phyloP scores from a whole-genome alignment of 768 basidiomycete genomes.

The Lactarius psammicola region DNA sequence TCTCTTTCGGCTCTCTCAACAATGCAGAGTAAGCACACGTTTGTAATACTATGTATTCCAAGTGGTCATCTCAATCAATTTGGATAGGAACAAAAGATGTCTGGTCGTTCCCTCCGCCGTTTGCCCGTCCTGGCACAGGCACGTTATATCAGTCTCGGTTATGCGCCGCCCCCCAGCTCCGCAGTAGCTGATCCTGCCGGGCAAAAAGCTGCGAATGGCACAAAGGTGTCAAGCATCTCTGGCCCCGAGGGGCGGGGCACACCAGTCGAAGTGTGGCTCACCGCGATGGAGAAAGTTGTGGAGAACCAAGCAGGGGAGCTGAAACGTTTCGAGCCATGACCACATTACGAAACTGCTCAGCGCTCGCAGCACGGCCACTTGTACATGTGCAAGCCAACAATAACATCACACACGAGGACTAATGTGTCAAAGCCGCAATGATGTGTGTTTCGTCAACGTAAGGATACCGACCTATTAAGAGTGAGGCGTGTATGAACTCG shows the following conservation, averaged over 20 bases:
- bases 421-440: constrained; percentile 1
- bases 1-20: constrained; percentile 65
- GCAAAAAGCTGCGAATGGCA: constrained; percentile 18
- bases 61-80: constrained; percentile 2
- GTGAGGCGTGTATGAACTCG: too few relatives aligned
- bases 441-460: neutral
- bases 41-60: neutral
- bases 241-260: constrained; percentile 35
- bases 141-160: constrained; percentile 57
- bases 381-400: neutral
- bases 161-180: neutral
- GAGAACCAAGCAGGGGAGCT: constrained; percentile 53
- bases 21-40: constrained; percentile 66
- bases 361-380: neutral
- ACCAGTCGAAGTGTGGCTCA: constrained; percentile 70
- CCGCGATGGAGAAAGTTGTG: constrained; percentile 81
- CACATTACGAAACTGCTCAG: neutral
- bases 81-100: constrained; percentile 70
- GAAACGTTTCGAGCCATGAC: constrained; percentile 41
- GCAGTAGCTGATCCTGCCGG: constrained; percentile 7
- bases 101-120: constrained; percentile 86
- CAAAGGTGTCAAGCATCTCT: neutral
- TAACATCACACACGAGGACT: constrained; percentile 1
- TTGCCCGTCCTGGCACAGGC: constrained; percentile 95
- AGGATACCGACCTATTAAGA: neutral